phyloP scores from a whole-genome alignment of 208 protist genomes.

The Crithidia mellificae region DNA sequence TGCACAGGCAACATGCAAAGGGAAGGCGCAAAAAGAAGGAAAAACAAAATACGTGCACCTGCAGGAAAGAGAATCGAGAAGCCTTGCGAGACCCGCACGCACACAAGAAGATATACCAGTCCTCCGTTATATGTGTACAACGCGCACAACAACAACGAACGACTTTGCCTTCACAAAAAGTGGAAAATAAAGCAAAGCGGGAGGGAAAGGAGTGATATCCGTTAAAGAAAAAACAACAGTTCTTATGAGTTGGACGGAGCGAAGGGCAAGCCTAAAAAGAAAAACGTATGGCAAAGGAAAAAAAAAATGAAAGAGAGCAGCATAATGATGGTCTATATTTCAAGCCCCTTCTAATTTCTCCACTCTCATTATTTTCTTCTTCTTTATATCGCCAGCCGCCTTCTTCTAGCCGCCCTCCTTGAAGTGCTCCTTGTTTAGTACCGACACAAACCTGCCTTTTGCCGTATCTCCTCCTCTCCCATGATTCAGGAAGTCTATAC shows the following conservation, averaged over 20 bases:
- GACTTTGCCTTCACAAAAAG: conserved; percentile 3
- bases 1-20: too few species aligned
- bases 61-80: conserved; percentile 3
- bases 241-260: conserved; percentile 62
- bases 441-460: background rate
- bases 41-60: background rate
- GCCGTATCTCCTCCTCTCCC: too few species aligned
- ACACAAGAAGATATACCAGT: conserved; percentile 17
- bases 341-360: background rate
- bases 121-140: conserved; percentile 11
- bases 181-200: conserved; percentile 38
- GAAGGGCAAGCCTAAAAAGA: background rate
- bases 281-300: background rate
- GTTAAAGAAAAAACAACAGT: conserved; percentile 43
- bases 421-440: conserved; percentile 22
- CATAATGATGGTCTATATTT: conserved; percentile 5
- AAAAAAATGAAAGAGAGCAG: background rate
- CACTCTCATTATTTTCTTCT: background rate
- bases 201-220: conserved; percentile 25
- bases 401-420: background rate
- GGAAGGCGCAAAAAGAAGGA: conserved; percentile 1
- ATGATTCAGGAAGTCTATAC: too few species aligned
- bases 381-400: background rate
- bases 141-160: conserved; percentile 10
- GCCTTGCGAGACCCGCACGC: conserved; percentile 10